Evolutionary conservation across 73 alveolate species (phyloP), one percentile per base, ranked within the genome.

Genomic region (Uronychia binucleata): DNA sequence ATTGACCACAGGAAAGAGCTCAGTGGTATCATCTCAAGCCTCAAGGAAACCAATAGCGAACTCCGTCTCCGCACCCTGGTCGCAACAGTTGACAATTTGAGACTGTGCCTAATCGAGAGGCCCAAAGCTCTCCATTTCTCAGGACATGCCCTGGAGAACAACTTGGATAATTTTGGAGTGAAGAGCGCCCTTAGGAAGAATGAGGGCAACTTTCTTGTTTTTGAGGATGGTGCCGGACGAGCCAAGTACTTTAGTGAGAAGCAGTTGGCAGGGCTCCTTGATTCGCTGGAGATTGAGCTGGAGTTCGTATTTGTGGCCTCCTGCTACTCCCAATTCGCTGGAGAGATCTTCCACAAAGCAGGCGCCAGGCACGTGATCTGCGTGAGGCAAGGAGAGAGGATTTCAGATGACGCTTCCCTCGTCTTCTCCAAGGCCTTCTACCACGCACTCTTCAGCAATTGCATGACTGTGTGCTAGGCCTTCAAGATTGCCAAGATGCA

Each of bases 361-460:
- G 96, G 96, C 1, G 96, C 93, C 0, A 90, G 86, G 82, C 96
- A 90, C 75, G 96, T 90, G 8, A 80, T 90, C 57, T 85, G 93
- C 32, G 88, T 90, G 26, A 74, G 60, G 58, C 34, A 79, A 33
- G 88, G 83, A 0, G 78, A 59, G n/a, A 33, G 75, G 33, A 90
- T 90, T 1, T 32, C 86, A 0, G 96, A 90, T 57, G 85, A 79
- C 31, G 93, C 96, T 19, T 78, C 93, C 0, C 32, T 86, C 0
- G 28, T n/a, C 19, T 90, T 90, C 59, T 46, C 93, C 29, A 86
- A 81, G 74, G 79, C 31, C 28, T 90, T 90, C 33, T 90, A 90
- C 80, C 84, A 86, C 26, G 88, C 96, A 33, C 78, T 90, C 26
- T 90, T 86, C 74, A 74, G 78, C 26, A 30, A 77, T 33, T 86